These are phyloP conservation scores for Blepharisma japonicum DNA, from an alignment of 73 alveolate species.

Conservation along the genomic window DNA sequence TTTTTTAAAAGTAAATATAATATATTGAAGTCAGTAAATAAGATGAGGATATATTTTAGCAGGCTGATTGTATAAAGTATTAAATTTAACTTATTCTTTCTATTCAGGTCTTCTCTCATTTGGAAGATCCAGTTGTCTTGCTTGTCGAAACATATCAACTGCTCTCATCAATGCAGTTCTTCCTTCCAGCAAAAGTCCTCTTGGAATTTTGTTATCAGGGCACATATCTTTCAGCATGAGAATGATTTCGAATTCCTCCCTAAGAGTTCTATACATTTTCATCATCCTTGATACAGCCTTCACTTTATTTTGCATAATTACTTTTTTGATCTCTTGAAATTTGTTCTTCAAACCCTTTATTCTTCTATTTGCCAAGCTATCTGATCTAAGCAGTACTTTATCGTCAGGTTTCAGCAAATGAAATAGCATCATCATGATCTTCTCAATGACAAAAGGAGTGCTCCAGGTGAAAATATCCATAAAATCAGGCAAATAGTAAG, in stretches of 20 bases:
- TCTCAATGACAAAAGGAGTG: conserved; percentile 77
- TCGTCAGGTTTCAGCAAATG: conserved; percentile 28
- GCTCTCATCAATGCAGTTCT: conserved; percentile 51
- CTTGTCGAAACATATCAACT: too few species aligned
- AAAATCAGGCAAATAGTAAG: conserved; percentile 73
- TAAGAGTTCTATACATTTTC: conserved; percentile 21
- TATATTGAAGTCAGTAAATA: too few species aligned
- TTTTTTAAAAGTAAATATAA: too few species aligned
- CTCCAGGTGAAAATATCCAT: conserved; percentile 83
- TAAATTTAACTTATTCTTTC: too few species aligned
- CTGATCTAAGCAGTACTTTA: too few species aligned
- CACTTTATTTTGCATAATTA: conserved; percentile 44
- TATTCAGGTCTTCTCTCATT: too few species aligned
- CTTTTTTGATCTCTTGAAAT: conserved; percentile 35
- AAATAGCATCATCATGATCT: conserved; percentile 44
- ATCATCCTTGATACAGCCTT: conserved; percentile 48
- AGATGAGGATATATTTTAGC: too few species aligned
- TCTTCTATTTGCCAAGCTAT: conserved; percentile 28
- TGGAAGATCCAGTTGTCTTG: too few species aligned
- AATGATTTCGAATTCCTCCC: conserved; percentile 68
- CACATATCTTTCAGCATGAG: conserved; percentile 64
- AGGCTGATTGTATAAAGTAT: too few species aligned
- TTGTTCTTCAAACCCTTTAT: conserved; percentile 34
- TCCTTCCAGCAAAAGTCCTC: conserved; percentile 73
- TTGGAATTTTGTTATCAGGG: conserved; percentile 78